phyloP scores from a whole-genome alignment of 768 basidiomycete genomes.

The Tylopilus plumbeoviolaceoides region DNA sequence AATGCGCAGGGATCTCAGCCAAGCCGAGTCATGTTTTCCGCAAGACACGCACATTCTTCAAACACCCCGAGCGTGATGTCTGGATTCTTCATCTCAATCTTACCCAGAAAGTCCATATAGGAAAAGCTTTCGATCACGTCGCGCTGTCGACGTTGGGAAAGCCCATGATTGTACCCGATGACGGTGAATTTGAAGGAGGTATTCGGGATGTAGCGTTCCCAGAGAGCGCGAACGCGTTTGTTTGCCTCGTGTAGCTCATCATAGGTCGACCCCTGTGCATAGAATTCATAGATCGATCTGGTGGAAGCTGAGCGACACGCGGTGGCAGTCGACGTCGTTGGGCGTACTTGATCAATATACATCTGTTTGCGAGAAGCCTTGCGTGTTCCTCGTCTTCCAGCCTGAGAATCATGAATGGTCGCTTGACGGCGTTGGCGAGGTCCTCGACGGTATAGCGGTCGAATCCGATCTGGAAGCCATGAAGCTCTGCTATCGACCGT shows the following conservation, averaged over 20 bases:
- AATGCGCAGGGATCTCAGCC: not conserved
- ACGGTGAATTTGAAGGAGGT: slow-evolving; percentile 82
- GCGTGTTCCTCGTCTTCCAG: slow-evolving; percentile 74
- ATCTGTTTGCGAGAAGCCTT: slow-evolving; percentile 64
- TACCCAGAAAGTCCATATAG: slow-evolving; percentile 81
- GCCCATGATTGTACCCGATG: slow-evolving; percentile 68
- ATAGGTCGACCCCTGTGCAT: slow-evolving; percentile 67
- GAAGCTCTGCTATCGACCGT: slow-evolving; percentile 66
- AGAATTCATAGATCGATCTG: slow-evolving; percentile 78
- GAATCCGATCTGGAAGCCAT: slow-evolving; percentile 59
- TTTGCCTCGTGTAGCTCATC: slow-evolving; percentile 62
- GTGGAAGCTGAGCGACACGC: not conserved
- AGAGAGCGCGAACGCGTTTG: slow-evolving; percentile 39
- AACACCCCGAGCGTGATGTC: slow-evolving; percentile 70
- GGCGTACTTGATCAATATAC: slow-evolving; percentile 78
- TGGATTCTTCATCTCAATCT: slow-evolving; percentile 77
- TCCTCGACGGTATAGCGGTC: slow-evolving; percentile 38
- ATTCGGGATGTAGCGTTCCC: slow-evolving; percentile 56
- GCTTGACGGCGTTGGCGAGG: slow-evolving; percentile 41
- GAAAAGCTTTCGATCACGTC: slow-evolving; percentile 73
- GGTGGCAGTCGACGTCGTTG: not conserved
- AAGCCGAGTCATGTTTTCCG: not conserved
- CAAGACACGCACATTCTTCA: slow-evolving; percentile 73
- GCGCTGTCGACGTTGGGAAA: slow-evolving; percentile 62
- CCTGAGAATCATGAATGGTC: slow-evolving; percentile 72